These are phyloP conservation scores for Erodium maritimum DNA, from an alignment of 345 rosid genomes.

Conservation along the genomic window DNA sequence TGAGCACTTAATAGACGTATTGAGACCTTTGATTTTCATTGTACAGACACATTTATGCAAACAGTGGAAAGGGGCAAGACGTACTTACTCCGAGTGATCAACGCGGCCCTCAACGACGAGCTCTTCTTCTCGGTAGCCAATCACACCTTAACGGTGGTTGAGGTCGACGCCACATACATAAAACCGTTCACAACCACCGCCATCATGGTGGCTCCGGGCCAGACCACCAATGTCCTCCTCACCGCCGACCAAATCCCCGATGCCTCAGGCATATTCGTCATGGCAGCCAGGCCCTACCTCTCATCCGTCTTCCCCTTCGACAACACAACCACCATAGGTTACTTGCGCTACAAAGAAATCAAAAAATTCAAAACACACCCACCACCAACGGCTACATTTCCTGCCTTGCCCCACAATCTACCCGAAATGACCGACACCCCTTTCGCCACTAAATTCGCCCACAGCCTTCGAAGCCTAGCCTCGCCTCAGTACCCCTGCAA, in stretches of 20 bases:
- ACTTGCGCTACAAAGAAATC: constrained; percentile 9
- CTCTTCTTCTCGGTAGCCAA: constrained; percentile 49
- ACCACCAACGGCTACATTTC: neutral
- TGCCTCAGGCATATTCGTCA: constrained; percentile 26
- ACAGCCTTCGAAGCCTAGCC: constrained; percentile 30
- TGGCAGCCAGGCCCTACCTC: constrained; percentile 49
- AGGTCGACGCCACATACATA: constrained; percentile 47
- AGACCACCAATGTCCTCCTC: constrained; percentile 53
- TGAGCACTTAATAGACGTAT: too few species aligned
- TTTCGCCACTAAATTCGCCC: constrained; percentile 29
- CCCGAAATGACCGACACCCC: constrained; percentile 36
- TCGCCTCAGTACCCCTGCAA: constrained; percentile 38
- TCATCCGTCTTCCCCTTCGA: constrained; percentile 38
- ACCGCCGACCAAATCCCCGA: constrained; percentile 25
- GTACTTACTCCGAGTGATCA: constrained; percentile 48
- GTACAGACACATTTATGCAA: constrained; percentile 36
- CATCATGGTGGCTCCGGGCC: constrained; percentile 57
- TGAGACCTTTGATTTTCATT: neutral
- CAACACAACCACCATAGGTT: constrained; percentile 47
- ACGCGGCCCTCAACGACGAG: constrained; percentile 51
- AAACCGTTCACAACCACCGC: constrained; percentile 41
- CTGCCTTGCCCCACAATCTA: constrained; percentile 11
- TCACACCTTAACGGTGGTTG: constrained; percentile 43
- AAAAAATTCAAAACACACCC: neutral
- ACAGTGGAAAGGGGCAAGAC: constrained; percentile 42